Base-by-base conservation (phyloP, 108 stramenopile genomes). In the Fragilaria crotonensis region DNA sequence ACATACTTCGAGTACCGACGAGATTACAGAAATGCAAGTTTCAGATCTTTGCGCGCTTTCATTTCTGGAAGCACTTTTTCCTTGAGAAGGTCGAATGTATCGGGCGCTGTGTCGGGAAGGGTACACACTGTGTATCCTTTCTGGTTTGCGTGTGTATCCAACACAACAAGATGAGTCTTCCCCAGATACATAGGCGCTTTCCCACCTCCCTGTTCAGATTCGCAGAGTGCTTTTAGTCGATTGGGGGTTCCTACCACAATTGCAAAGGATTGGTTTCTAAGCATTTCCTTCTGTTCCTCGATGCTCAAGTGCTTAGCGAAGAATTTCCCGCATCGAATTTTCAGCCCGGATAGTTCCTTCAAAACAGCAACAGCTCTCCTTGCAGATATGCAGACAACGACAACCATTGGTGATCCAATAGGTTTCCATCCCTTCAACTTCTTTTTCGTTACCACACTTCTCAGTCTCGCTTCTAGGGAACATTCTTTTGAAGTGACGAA, bases 171-270 rank as follows among this genome's bases (percentile, higher is more conserved):
- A 48, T 80, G 61, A 0, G 86, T 88, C 36, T 77, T 57, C 30
- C 81, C 68, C 59, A 88, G 71, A 32, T 64, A 60, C 0, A 87
- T 67, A 47, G 77, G 66, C 17, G 72, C 78, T 48, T 69, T 64
- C 32, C 27, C 50, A 1, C 32, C 53, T 47, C 31, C 49, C 20
- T 55, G 60, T 30, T 66, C 49, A 33, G 30, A 61, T 11, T 59
- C 66, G 52, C 70, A 62, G 2, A 84, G 59, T 20, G 78, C 74
- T 22, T 70, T 55, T 22, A 93, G 54, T 52, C 90, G 78, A 54
- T 86, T 81, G 5, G 90, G 90, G 1, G 90, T 93, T 7, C 90
- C 86, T 0, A 93, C 85, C 0, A 81, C 90, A 45, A 93, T 63
- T 17, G 68, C 72, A 57, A 73, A 87, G 23, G 66, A 54, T 22